Percentiles rank a stretch among this genome's conserved stretches.
phyloP scores from a whole-genome alignment of 768 basidiomycete species.

The Pulveroboletus sp. region DNA sequence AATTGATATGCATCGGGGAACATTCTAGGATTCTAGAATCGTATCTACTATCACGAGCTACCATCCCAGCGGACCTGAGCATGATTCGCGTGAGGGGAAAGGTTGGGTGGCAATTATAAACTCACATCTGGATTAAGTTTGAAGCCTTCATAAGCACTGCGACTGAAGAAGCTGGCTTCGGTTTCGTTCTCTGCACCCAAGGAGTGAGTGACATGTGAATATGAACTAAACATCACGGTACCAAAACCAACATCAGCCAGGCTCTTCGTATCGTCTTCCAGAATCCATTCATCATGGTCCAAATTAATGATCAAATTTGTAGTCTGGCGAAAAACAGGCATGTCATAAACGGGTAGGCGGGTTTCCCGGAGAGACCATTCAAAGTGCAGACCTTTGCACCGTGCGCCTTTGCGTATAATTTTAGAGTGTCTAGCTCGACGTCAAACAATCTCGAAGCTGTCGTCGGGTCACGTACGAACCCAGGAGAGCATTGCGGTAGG shows the following conservation, averaged over 20 bases:
- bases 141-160: conserved; percentile 74
- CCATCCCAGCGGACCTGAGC: conserved; percentile 30
- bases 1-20: conserved; percentile 27
- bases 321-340: conserved; percentile 52
- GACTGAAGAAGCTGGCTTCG: conserved; percentile 90
- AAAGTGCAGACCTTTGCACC: conserved; percentile 72
- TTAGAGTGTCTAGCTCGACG: conserved; percentile 72
- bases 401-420: conserved; percentile 92
- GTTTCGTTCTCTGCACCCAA: conserved; percentile 81
- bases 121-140: conserved; percentile 77
- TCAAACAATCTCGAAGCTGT: background rate
- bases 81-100: background rate
- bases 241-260: conserved; percentile 78
- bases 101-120: background rate
- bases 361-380: background rate
- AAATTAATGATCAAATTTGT: conserved; percentile 98
- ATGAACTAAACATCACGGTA: conserved; percentile 40
- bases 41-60: conserved; percentile 5
- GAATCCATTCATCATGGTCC: conserved; percentile 92
- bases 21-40: background rate
- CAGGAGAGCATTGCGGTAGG: conserved; percentile 70
- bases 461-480: conserved; percentile 43
- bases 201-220: background rate
- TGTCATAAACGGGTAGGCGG: background rate
- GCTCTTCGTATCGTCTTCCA: conserved; percentile 60